Conservation (phyloP, 352 stramenopile genomes). For the Globisporangium middletonii region DNA sequence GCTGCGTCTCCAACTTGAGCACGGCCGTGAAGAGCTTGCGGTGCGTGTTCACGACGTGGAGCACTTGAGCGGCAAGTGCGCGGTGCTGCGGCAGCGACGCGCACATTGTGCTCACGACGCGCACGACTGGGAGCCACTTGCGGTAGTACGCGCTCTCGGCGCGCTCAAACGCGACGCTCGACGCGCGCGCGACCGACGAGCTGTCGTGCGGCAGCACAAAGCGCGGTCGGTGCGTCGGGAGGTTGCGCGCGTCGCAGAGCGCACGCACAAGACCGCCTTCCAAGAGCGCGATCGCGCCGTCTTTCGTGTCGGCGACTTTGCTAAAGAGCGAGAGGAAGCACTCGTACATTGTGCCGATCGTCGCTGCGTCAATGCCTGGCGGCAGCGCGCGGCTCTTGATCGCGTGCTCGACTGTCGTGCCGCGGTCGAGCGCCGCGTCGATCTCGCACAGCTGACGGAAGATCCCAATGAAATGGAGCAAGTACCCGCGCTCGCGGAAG, state of each 20-base stretch:
- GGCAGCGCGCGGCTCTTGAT: constrained; percentile 40
- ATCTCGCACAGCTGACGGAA: constrained; percentile 72
- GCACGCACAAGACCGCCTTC: constrained; percentile 67
- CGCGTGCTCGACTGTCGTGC: constrained; percentile 23
- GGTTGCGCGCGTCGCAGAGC: constrained; percentile 49
- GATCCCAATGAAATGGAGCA: constrained; percentile 77
- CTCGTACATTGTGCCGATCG: constrained; percentile 77
- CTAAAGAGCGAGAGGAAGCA: constrained; percentile 79
- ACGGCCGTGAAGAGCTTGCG: constrained; percentile 65
- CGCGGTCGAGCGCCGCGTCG: constrained; percentile 51
- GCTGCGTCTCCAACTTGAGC: constrained; percentile 44
- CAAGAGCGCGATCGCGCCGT: constrained; percentile 61
- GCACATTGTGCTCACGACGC: constrained; percentile 52
- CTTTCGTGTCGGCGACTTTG: constrained; percentile 46
- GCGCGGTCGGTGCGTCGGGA: constrained; percentile 65
- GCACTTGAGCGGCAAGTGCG: constrained; percentile 45
- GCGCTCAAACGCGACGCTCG: constrained; percentile 48
- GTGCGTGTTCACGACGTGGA: constrained; percentile 57
- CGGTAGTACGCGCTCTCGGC: constrained; percentile 58
- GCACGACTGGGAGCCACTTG: constrained; percentile 74
- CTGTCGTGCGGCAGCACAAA: constrained; percentile 38
- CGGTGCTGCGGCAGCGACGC: constrained; percentile 65
- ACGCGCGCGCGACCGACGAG: constrained; percentile 21
- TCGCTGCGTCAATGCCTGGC: constrained; percentile 47
- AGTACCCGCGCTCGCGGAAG: constrained; percentile 68